Evolutionary conservation across 2,329 filamentous ascomycete genomes (phyloP).

Genomic region (Sclerotiophoma versabilis): DNA sequence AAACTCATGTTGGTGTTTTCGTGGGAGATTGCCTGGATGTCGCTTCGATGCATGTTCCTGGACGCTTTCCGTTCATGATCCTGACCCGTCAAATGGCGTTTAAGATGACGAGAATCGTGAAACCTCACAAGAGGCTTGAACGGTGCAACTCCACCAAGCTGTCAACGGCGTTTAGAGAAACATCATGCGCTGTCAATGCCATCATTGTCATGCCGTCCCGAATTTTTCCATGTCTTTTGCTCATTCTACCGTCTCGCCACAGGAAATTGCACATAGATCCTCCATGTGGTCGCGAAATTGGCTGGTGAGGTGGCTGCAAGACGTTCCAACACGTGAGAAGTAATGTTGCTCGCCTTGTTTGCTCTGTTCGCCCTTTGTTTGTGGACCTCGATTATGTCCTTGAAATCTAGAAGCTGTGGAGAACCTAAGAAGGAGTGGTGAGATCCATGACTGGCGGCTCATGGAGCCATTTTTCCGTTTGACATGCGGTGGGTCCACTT

Average conservation of each 20-base stretch:
- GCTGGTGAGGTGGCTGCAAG: constrained; percentile 6
- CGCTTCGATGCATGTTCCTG: constrained; percentile 31
- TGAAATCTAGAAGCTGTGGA: constrained; percentile 16
- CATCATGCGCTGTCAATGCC: constrained; percentile 29
- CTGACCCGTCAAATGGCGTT: constrained; percentile 26
- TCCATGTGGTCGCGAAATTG: constrained; percentile 14
- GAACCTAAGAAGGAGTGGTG: neutral
- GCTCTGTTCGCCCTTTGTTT: neutral
- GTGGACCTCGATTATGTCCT: constrained; percentile 13
- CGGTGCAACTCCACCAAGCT: constrained; percentile 12
- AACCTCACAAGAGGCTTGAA: constrained; percentile 24
- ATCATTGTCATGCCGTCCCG: neutral
- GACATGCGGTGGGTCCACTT: constrained; percentile 4
- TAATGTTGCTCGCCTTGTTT: neutral
- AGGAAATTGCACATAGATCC: constrained; percentile 12
- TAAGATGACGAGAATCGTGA: constrained; percentile 25
- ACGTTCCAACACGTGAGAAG: constrained; percentile 1
- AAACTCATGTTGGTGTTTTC: constrained; percentile 24
- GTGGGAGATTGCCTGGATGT: constrained; percentile 27
- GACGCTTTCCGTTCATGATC: constrained; percentile 16
- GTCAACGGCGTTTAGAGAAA: constrained; percentile 35
- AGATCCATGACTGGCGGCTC: constrained; percentile 1
- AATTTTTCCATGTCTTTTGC: neutral
- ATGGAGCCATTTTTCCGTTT: constrained; percentile 5
- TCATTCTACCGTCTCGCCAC: neutral